Conservation (phyloP, 2,329 filamentous ascomycete genomes). For the Endoconidiophora polonica region DNA sequence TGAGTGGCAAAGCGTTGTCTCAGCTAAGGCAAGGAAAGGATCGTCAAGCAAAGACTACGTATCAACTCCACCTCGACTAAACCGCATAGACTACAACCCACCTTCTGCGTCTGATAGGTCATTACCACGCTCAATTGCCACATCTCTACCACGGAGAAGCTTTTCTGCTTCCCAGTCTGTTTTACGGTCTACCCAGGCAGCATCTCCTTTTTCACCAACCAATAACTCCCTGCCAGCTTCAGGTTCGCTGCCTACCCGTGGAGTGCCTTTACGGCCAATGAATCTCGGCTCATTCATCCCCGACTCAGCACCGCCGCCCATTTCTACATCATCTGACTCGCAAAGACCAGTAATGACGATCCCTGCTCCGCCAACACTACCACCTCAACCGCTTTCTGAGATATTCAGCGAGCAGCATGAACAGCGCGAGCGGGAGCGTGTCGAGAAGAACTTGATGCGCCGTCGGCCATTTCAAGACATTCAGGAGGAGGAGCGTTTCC, state of each 20-base stretch:
- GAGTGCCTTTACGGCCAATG: slow-evolving; percentile 1
- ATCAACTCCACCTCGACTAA: background rate
- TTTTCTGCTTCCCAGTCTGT: background rate
- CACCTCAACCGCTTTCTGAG: slow-evolving; percentile 50
- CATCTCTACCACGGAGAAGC: background rate
- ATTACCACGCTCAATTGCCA: background rate
- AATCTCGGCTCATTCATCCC: slow-evolving; percentile 8
- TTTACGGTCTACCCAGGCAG: background rate
- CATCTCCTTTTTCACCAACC: background rate
- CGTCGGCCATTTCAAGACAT: slow-evolving; percentile 88
- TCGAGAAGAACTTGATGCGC: slow-evolving; percentile 62
- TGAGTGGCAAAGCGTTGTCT: slow-evolving; percentile 11
- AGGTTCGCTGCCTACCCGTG: no score
- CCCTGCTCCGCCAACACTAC: slow-evolving; percentile 7
- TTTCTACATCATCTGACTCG: slow-evolving; percentile 26
- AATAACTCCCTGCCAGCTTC: background rate
- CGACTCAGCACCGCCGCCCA: slow-evolving; percentile 18
- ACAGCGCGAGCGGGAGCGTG: slow-evolving; percentile 53
- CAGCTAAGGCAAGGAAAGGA: slow-evolving; percentile 1
- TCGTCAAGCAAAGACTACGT: background rate
- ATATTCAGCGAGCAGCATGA: slow-evolving; percentile 71
- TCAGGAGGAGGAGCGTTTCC: slow-evolving; percentile 90
- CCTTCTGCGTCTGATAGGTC: no score
- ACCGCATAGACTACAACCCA: no score
- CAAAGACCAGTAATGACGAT: slow-evolving; percentile 40